phyloP scores from a whole-genome alignment of 1,284 basidiomycete genomes.

The Malassezia caprae region DNA sequence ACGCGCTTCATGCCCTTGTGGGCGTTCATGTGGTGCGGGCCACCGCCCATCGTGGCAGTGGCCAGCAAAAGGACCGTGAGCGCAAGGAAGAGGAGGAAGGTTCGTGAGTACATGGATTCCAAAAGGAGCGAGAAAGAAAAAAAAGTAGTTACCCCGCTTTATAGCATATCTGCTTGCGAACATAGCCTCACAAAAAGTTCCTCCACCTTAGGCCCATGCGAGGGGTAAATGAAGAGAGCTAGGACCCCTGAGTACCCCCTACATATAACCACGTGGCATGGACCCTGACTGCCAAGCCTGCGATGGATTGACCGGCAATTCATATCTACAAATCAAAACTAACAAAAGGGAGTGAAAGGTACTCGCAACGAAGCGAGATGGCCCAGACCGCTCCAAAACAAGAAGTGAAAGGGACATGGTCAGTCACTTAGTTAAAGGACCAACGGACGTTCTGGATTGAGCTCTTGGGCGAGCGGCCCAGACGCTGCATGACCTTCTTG shows the following conservation, averaged over 20 bases:
- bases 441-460: neutral
- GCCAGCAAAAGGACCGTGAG: neutral
- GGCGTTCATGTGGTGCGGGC: neutral
- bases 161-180: neutral
- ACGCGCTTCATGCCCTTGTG: neutral
- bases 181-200: neutral
- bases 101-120: neutral
- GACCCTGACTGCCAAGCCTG: neutral
- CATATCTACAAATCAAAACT: neutral
- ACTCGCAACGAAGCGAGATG: neutral
- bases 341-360: neutral
- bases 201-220: neutral
- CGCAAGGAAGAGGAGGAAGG: neutral
- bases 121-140: neutral
- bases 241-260: neutral
- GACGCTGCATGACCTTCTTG: neutral
- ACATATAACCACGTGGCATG: neutral
- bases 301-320: neutral
- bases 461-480: neutral
- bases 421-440: neutral
- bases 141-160: neutral
- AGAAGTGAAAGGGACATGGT: neutral
- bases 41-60: neutral
- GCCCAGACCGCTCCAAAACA: neutral
- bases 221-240: neutral